Evolutionary conservation across 768 basidiomycete genomes (phyloP), one percentile per base, ranked within the genome.

Genomic region (Mycena capillaripes): DNA sequence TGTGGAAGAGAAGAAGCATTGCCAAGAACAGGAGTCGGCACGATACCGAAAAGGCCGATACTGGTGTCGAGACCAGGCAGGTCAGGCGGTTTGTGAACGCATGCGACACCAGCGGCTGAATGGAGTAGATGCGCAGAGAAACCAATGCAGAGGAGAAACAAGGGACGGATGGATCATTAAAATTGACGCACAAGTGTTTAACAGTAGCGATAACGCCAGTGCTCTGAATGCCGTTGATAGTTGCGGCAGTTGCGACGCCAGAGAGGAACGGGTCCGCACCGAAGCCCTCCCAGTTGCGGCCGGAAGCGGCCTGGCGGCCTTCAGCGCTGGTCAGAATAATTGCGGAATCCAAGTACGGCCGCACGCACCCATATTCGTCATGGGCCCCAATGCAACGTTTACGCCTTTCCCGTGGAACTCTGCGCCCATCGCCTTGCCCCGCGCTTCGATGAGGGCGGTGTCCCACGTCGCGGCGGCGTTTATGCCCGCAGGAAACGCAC

Each of bases 391-490:
- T 10, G 44, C 60, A 12, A 62, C 27, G 30, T 62, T 46, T 4
- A 62, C 60, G 44, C 60, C 60, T n/a, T n/a, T n/a, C n/a, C n/a
- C n/a, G n/a, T n/a, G 14, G 25, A 16, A 23, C 59, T 60, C 38
- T 10, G 16, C 14, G 7, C 59, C 59, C 59, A 60, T 60, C 38
- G 59, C 59, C 14, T 27, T 16, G 5, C 59, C 59, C 4, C 38
- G 36, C 23, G 21, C 8, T 21, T 44, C 36, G 23, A 60, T 44
- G n/a, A 60, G 40, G 25, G 16, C 40, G 10, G 6, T 6, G 25
- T 60, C 59, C 59, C 59, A 44, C 59, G 59, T 60, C 36, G 59
- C 36, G 23, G 59, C 38, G 21, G 59, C 59, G 40, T 60, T 60
- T 36, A 44, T 60, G 25, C n/a, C 59, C 10, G 59, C 8, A 42